Conservation (phyloP, 176 grass and related monocot genomes). For the Oryza glumipatula region DNA sequence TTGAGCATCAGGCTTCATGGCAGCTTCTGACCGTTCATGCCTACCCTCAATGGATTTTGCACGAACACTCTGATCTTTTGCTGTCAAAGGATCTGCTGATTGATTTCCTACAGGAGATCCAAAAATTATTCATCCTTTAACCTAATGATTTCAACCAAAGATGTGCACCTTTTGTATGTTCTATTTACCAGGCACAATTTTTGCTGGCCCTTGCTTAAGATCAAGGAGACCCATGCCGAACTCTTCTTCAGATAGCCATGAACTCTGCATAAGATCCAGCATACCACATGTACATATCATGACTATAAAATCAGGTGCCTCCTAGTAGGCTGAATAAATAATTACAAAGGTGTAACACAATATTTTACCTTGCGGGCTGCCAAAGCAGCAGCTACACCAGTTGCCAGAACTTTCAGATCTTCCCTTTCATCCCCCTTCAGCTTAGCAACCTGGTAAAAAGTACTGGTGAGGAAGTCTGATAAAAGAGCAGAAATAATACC, state of each 20-base stretch:
- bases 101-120: constrained; percentile 64
- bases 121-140: constrained; percentile 35
- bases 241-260: constrained; percentile 98
- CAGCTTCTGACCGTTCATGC: constrained; percentile 76
- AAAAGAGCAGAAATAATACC: constrained; percentile 27
- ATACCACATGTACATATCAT: not conserved
- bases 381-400: constrained; percentile 90
- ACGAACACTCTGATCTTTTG: constrained; percentile 61
- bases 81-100: constrained; percentile 47
- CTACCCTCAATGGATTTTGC: constrained; percentile 73
- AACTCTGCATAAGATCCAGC: constrained; percentile 61
- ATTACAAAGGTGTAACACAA: constrained; percentile 16
- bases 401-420: constrained; percentile 96
- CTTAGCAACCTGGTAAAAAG: constrained; percentile 71
- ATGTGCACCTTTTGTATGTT: constrained; percentile 15
- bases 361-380: constrained; percentile 86
- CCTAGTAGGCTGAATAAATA: constrained; percentile 1
- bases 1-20: constrained; percentile 57
- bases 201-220: constrained; percentile 66
- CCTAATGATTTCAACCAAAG: constrained; percentile 4
- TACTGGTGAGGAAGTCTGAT: constrained; percentile 28
- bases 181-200: constrained; percentile 66
- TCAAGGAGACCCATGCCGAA: constrained; percentile 95
- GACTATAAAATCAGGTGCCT: constrained; percentile 18
- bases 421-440: constrained; percentile 95